Evolutionary conservation across 2,329 filamentous ascomycete species (phyloP).

Genomic region (Calonectria ilicicola): DNA sequence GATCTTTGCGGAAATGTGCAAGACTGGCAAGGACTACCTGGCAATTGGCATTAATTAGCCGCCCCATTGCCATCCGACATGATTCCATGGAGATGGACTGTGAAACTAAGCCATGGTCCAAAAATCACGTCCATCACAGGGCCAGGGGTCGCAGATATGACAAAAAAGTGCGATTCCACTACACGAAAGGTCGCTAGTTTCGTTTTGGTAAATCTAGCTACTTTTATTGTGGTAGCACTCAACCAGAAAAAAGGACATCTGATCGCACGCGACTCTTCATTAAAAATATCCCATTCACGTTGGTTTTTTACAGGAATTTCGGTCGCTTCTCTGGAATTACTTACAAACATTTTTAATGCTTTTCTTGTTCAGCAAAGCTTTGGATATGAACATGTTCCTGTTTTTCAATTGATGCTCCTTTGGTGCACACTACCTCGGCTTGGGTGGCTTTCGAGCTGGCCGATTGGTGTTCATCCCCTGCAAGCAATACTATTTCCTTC

Average conservation of each 20-base stretch:
- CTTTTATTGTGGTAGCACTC: not conserved
- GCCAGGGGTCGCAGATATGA: accelerated
- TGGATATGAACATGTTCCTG: constrained; percentile 14
- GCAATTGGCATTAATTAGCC: constrained; percentile 4
- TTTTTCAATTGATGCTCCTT: not conserved
- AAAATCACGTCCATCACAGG: not conserved
- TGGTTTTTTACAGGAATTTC: constrained; percentile 15
- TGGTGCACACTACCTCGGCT: constrained; percentile 24
- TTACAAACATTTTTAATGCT: not conserved
- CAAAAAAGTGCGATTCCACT: not conserved
- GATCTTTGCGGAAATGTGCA: not conserved
- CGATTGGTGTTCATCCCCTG: not conserved
- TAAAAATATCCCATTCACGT: too few species aligned
- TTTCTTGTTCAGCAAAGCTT: not conserved
- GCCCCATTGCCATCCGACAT: not conserved
- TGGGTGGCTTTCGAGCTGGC: constrained; percentile 10
- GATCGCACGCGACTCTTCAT: not conserved
- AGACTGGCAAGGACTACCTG: constrained; percentile 6
- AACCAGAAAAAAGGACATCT: not conserved
- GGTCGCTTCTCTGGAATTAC: not conserved
- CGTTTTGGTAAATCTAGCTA: constrained; percentile 1
- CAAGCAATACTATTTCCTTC: not conserved
- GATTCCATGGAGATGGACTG: constrained; percentile 31
- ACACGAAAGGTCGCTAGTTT: constrained; percentile 14
- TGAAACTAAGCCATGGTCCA: not conserved